Percentiles rank a stretch among this genome's conserved stretches.
Evolutionary conservation across 306 rosid species (phyloP).

Genomic region (Mucuna pruriens): DNA sequence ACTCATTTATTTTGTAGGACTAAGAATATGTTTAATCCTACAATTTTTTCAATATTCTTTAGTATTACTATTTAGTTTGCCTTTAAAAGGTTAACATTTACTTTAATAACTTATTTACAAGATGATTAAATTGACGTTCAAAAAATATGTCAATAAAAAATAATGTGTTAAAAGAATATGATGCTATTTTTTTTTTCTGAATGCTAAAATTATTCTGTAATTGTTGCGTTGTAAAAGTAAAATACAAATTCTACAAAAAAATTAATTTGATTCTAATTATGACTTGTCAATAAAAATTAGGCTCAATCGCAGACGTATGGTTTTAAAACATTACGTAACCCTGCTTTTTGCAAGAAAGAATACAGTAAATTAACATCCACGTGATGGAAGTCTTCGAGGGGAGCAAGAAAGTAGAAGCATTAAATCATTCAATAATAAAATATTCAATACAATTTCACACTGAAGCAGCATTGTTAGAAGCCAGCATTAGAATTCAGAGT

Average conservation of each 20-base stretch:
- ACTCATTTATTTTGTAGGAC: too few relatives aligned
- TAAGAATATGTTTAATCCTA: too few relatives aligned
- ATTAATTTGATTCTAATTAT: neutral
- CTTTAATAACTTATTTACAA: too few relatives aligned
- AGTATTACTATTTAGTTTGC: too few relatives aligned
- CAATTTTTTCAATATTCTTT: too few relatives aligned
- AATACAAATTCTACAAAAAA: neutral
- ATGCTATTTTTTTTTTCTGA: too few relatives aligned
- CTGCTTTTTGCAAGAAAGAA: neutral
- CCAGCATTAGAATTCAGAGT: neutral
- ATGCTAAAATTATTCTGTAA: neutral
- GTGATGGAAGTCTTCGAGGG: neutral
- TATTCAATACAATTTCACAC: constrained; percentile 20
- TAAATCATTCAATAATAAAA: constrained; percentile 20
- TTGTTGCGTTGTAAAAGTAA: too few relatives aligned
- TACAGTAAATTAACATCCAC: neutral
- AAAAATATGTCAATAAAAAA: too few relatives aligned
- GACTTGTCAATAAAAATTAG: neutral
- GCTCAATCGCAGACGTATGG: neutral
- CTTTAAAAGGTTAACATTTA: too few relatives aligned
- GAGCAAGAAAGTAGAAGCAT: neutral
- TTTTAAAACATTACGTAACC: neutral
- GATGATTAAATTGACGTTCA: too few relatives aligned
- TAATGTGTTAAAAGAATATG: neutral
- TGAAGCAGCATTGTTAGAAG: constrained; percentile 17